Evolutionary conservation across 129 eudicot species (phyloP).

Genomic region (Tanacetum coccineum): DNA sequence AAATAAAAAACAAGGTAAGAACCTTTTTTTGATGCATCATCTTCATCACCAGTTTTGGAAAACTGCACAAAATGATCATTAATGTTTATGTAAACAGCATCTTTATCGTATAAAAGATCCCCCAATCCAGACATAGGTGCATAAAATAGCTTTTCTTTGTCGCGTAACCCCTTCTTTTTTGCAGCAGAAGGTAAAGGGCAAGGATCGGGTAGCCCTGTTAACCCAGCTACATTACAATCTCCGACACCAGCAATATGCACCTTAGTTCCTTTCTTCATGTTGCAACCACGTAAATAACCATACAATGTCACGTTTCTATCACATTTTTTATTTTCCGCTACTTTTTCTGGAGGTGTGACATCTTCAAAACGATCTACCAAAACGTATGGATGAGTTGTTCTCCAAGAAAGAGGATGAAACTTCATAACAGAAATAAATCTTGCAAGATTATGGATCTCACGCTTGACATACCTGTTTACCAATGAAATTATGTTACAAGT

Average conservation of each 20-base stretch:
- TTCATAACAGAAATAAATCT: slow-evolving; percentile 95
- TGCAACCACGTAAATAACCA: slow-evolving; percentile 96
- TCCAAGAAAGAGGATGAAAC: slow-evolving; percentile 88
- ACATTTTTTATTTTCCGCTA: slow-evolving; percentile 60
- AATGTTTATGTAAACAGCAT: slow-evolving; percentile 89
- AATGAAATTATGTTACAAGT: slow-evolving; percentile 9
- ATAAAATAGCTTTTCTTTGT: slow-evolving; percentile 89
- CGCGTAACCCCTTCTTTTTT: slow-evolving; percentile 95
- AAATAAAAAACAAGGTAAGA: not conserved
- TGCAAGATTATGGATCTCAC: slow-evolving; percentile 93
- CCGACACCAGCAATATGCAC: slow-evolving; percentile 99
- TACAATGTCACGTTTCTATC: slow-evolving; percentile 79
- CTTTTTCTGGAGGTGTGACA: slow-evolving; percentile 84
- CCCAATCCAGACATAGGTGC: slow-evolving; percentile 99
- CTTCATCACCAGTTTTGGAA: slow-evolving; percentile 59
- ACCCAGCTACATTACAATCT: slow-evolving; percentile 58
- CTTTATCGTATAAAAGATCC: slow-evolving; percentile 88
- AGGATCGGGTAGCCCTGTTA: slow-evolving; percentile 75
- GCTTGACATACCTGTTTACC: slow-evolving; percentile 72
- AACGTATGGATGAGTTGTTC: slow-evolving; percentile 81
- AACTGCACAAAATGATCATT: slow-evolving; percentile 92
- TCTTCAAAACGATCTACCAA: slow-evolving; percentile 95
- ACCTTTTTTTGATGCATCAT: slow-evolving; percentile 51
- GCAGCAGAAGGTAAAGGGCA: slow-evolving; percentile 99
- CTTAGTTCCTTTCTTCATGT: slow-evolving; percentile 87